phyloP scores from a whole-genome alignment of 2,329 filamentous ascomycete genomes.

The Talaromyces sp. region DNA sequence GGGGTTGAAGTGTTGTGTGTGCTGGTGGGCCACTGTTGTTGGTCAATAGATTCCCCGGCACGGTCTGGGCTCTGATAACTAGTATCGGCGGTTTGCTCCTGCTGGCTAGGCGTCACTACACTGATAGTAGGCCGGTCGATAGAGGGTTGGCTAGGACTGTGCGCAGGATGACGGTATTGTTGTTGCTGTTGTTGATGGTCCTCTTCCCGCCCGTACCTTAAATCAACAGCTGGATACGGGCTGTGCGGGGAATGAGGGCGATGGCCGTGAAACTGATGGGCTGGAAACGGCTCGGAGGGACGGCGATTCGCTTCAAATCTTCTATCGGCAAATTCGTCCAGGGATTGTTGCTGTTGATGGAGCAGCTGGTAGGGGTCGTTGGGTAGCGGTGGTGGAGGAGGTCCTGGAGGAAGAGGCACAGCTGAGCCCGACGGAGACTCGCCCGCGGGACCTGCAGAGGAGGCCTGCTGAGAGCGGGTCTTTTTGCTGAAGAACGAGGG shows the following conservation, averaged over 20 bases:
- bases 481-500: conserved; percentile 19
- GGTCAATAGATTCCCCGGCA: conserved; percentile 20
- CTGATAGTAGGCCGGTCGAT: conserved; percentile 15
- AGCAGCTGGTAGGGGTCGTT: neutral
- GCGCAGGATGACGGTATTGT: conserved; percentile 16
- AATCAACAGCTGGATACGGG: conserved; percentile 4
- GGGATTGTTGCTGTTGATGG: neutral
- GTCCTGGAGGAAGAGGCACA: neutral
- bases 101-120: conserved; percentile 7
- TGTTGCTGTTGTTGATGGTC: conserved; percentile 12
- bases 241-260: conserved; percentile 10
- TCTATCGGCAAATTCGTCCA: neutral
- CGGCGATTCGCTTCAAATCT: neutral
- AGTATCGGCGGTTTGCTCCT: conserved; percentile 19
- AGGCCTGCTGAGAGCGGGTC: conserved; percentile 17
- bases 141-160: neutral
- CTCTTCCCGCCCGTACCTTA: conserved; percentile 11
- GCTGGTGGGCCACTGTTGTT: neutral
- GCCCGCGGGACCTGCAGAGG: conserved; percentile 11
- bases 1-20: conserved; percentile 15
- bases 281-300: conserved; percentile 3
- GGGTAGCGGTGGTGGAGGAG: conserved; percentile 2
- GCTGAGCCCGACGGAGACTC: conserved; percentile 11
- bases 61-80: conserved; percentile 21
- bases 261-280: neutral